phyloP scores from a whole-genome alignment of 2,329 filamentous ascomycete genomes.

The Neonectria ditissima region DNA sequence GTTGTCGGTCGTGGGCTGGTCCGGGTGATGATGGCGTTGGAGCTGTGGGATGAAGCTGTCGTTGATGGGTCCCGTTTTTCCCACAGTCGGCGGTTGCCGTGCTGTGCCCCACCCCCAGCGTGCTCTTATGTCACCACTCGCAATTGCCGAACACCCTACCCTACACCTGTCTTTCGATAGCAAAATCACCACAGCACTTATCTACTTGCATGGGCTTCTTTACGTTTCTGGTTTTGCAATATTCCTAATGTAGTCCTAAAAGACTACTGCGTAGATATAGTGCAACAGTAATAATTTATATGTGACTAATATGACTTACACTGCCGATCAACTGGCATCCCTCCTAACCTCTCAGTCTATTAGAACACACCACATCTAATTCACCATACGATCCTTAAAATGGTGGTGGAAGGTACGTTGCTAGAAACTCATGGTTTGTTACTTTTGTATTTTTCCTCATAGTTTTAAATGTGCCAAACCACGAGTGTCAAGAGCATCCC shows the following conservation, averaged over 20 bases:
- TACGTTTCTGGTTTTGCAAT: too few relatives aligned
- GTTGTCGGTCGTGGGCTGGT: conserved; percentile 28
- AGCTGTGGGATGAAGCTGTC: conserved; percentile 45
- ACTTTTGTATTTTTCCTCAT: conserved; percentile 3
- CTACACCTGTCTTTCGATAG: not conserved
- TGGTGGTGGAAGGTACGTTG: not conserved
- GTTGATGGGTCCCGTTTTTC: conserved; percentile 44
- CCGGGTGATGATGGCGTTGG: conserved; percentile 40
- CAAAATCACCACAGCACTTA: not conserved
- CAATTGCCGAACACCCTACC: not conserved
- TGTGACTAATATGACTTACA: too few relatives aligned
- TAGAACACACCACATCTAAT: too few relatives aligned
- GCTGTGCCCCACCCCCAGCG: conserved; percentile 9
- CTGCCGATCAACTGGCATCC: too few relatives aligned
- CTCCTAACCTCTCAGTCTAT: too few relatives aligned
- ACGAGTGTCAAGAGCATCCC: conserved; percentile 25
- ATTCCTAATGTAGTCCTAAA: too few relatives aligned
- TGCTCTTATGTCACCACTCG: conserved; percentile 20
- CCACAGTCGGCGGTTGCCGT: conserved; percentile 38
- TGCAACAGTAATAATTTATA: too few relatives aligned
- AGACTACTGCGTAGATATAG: too few relatives aligned
- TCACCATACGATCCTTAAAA: too few relatives aligned
- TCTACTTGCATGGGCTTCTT: too few relatives aligned
- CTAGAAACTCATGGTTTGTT: not conserved
- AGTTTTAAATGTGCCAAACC: conserved; percentile 22